phyloP scores from a whole-genome alignment of 495 filamentous ascomycete species.

The Platismatia glauca region DNA sequence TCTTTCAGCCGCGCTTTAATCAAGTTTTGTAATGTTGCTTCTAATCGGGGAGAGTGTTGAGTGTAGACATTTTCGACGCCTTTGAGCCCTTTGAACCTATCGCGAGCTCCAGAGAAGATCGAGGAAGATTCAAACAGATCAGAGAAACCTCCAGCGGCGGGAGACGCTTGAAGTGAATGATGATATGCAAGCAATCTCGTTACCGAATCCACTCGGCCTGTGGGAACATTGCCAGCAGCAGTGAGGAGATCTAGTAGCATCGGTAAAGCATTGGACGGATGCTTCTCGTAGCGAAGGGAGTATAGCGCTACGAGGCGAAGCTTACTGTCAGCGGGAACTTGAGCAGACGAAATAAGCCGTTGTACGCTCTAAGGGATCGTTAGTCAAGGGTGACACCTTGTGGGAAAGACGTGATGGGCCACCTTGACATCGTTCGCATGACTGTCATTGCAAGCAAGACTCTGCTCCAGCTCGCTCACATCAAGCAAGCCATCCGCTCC shows the following conservation, averaged over 20 bases:
- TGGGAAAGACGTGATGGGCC: constrained; percentile 21
- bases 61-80: constrained; percentile 99
- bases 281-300: constrained; percentile 80
- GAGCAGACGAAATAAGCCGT: constrained; percentile 65
- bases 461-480: constrained; percentile 93
- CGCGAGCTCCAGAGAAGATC: constrained; percentile 82
- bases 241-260: constrained; percentile 77
- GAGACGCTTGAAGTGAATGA: constrained; percentile 65
- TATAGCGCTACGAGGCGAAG: constrained; percentile 84
- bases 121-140: constrained; percentile 88
- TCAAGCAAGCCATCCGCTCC: constrained; percentile 78
- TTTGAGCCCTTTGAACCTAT: constrained; percentile 88
- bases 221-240: constrained; percentile 63
- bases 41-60: constrained; percentile 84
- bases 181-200: constrained; percentile 74
- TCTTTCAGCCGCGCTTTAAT: constrained; percentile 83
- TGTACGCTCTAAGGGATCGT: constrained; percentile 59
- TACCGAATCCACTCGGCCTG: constrained; percentile 64
- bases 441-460: constrained; percentile 92
- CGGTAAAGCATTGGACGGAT: constrained; percentile 68
- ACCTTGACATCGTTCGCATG: constrained; percentile 81
- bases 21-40: constrained; percentile 79
- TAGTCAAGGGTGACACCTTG: constrained; percentile 9
- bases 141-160: constrained; percentile 63
- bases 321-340: constrained; percentile 69